Evolutionary conservation across 164 flowering plant genomes (phyloP).

Genomic region (Magnolia sinica): DNA sequence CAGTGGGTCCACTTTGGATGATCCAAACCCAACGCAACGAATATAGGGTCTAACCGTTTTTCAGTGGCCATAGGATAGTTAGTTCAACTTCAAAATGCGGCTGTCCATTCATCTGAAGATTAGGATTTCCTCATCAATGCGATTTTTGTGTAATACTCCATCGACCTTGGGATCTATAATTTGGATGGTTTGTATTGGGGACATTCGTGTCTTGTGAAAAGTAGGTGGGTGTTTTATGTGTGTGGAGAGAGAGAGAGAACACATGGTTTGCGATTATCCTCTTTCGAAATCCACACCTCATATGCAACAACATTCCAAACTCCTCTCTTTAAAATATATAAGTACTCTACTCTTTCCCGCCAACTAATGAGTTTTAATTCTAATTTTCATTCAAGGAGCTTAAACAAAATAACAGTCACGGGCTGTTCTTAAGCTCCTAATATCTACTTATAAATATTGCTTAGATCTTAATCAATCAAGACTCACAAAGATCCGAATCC

Average conservation of each 20-base stretch:
- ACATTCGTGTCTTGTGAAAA: too few species aligned
- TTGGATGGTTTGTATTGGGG: too few species aligned
- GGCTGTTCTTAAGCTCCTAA: neutral
- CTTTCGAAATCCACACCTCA: conserved; percentile 1
- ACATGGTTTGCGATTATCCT: conserved; percentile 3
- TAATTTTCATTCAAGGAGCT: neutral
- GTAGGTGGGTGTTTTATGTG: too few species aligned
- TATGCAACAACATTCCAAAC: neutral
- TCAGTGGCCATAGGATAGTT: too few species aligned
- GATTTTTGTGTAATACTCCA: too few species aligned
- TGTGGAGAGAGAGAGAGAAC: neutral
- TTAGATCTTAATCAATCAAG: conserved; percentile 2
- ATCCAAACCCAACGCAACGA: too few species aligned
- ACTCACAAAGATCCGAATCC: neutral
- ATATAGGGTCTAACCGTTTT: too few species aligned
- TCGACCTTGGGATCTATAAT: too few species aligned
- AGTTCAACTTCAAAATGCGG: too few species aligned
- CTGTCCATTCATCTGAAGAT: too few species aligned
- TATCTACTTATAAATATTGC: neutral
- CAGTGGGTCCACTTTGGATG: too few species aligned
- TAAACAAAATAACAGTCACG: conserved; percentile 1
- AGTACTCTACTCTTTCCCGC: neutral
- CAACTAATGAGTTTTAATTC: neutral
- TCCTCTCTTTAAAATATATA: neutral
- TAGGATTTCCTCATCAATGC: too few species aligned